Evolutionary conservation across 805 yeast species (phyloP), one percentile per base, ranked within the genome.

Genomic region (Candida loeiensis): DNA sequence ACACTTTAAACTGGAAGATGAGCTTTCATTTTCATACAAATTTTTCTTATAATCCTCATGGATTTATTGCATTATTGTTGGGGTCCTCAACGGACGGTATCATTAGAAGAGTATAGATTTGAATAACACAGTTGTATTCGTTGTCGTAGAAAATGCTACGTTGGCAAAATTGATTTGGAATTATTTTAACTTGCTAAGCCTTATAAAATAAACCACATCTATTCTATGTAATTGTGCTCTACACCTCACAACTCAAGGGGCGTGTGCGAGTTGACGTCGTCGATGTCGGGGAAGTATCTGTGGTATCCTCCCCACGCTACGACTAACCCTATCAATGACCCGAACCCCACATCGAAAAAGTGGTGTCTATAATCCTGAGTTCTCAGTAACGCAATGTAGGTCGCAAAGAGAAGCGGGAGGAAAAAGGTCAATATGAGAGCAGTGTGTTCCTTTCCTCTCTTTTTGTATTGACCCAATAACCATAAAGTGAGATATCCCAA

Each of bases 71-170:
- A 68, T 66, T 65, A 67, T 66, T 60, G 33, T 53, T 58, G 59
- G 71, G 71, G 69, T 68, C 74, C 71, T 69, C 74, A 69, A 69
- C 74, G 74, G 74, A 67, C 74, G 56, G 51, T 48, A 48, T 45
- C 46, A 45, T 36, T 32, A 28, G 34, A 37, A 30, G 35, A 38
- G 41, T 38, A 38, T 38, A 38, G 41, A 38, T 30, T 29, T 30
- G 33, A 28, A 21, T 28, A 21, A 18, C 6, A 35, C 24, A 4
- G 24, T 15, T 9, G 19, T 30, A 30, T 30, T 30, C 33, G 9
- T 25, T 11, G n/a, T n/a, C n/a, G n/a, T n/a, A n/a, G n/a, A n/a
- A n/a, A n/a, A n/a, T n/a, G n/a, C n/a, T n/a, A n/a, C n/a, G n/a
- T n/a, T n/a, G n/a, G n/a, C n/a, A n/a, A n/a, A n/a, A n/a, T n/a